phyloP scores from a whole-genome alignment of 2,329 filamentous ascomycete species.

The Colletotrichum limetticola region DNA sequence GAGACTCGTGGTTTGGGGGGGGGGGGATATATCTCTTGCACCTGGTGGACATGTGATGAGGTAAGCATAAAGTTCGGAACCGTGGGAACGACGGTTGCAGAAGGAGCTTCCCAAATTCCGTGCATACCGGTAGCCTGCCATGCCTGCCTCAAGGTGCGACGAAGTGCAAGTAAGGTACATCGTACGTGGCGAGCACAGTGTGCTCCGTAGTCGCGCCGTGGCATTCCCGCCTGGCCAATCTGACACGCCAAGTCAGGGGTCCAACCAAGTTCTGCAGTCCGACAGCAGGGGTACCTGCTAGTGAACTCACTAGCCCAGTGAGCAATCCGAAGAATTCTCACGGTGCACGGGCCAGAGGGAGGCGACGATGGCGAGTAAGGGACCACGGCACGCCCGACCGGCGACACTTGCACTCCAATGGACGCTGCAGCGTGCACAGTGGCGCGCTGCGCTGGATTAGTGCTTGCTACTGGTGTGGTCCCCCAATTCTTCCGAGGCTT shows the following conservation, averaged over 20 bases:
- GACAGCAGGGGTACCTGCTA: neutral
- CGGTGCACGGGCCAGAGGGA: slow-evolving; percentile 11
- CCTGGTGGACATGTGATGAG: neutral
- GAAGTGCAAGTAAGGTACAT: too few relatives aligned
- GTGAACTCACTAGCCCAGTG: neutral
- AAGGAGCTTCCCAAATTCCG: neutral
- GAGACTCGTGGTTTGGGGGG: neutral
- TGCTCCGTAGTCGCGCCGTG: neutral
- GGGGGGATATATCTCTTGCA: neutral
- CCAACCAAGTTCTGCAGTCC: neutral
- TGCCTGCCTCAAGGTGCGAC: too few relatives aligned
- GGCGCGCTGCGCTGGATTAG: too few relatives aligned
- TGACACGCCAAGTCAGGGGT: slow-evolving; percentile 26
- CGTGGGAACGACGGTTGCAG: neutral
- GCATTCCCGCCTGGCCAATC: slow-evolving; percentile 1
- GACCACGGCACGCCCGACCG: neutral
- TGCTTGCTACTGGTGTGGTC: neutral
- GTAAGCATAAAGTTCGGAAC: neutral
- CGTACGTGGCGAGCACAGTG: neutral
- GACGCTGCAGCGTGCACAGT: neutral
- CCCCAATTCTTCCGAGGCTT: neutral
- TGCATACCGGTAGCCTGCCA: too few relatives aligned
- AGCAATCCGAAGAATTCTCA: neutral
- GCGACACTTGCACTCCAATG: too few relatives aligned
- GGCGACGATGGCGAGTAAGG: neutral